phyloP scores from a whole-genome alignment of 208 protist species.

The Angomonas ambiguus region DNA sequence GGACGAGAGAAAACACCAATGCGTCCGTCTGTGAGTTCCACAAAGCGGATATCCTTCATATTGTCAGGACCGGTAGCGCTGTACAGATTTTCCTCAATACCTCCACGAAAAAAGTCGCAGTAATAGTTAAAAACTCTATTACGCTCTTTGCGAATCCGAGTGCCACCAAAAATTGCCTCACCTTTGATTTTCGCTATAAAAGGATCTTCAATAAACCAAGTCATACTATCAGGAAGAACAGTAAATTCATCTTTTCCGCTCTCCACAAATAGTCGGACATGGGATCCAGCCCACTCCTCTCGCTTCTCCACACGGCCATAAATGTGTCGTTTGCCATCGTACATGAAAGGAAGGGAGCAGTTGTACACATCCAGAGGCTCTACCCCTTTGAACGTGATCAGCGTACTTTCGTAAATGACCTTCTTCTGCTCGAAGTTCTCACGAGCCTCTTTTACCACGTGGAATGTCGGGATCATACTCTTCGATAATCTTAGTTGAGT shows the following conservation, averaged over 20 bases:
- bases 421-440: constrained; percentile 16
- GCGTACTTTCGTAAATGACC: constrained; percentile 27
- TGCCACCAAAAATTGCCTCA: constrained; percentile 28
- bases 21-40: constrained; percentile 30
- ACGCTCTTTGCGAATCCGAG: constrained; percentile 23
- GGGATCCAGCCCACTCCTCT: constrained; percentile 27
- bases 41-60: constrained; percentile 37
- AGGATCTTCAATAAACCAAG: constrained; percentile 34
- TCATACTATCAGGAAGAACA: constrained; percentile 17
- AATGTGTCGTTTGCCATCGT: constrained; percentile 30
- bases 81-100: constrained; percentile 12
- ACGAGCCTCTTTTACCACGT: constrained; percentile 1
- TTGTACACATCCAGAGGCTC: constrained; percentile 43
- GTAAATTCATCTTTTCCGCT: constrained; percentile 42
- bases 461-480: neutral
- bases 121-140: constrained; percentile 29
- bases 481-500: neutral
- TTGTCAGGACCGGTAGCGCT: constrained; percentile 29
- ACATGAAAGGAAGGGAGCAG: constrained; percentile 29
- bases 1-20: constrained; percentile 60
- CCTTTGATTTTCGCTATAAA: constrained; percentile 27
- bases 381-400: constrained; percentile 38
- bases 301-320: constrained; percentile 37
- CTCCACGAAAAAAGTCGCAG: constrained; percentile 37
- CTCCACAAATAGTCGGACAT: constrained; percentile 40